These are phyloP conservation scores for Xanthoconium stramineum DNA, from an alignment of 768 basidiomycete species.

Conservation along the genomic window DNA sequence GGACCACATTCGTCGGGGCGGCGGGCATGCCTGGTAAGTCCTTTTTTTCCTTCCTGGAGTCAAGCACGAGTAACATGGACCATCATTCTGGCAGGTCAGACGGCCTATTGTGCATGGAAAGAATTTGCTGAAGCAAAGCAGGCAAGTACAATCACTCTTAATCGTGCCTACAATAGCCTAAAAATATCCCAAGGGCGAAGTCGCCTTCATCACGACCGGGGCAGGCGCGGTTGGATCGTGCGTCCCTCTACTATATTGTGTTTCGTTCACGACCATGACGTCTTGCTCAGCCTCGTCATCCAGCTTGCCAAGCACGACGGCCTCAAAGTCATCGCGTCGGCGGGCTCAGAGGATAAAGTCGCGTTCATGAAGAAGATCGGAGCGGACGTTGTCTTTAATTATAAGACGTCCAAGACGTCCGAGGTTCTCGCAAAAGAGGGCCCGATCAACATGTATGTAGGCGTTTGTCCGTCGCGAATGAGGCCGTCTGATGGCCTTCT, in stretches of 20 bases:
- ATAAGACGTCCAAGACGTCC: constrained; percentile 4
- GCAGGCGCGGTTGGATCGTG: constrained; percentile 2
- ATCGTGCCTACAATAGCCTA: not conserved
- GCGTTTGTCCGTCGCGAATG: not conserved
- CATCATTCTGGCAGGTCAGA: not conserved
- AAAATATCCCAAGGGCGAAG: not conserved
- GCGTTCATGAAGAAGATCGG: constrained; percentile 4
- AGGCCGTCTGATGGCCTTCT: not conserved
- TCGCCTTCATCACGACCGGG: constrained; percentile 1
- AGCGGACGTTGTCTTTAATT: constrained; percentile 1
- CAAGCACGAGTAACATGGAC: not conserved
- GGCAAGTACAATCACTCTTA: not conserved
- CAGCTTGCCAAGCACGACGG: constrained; percentile 9
- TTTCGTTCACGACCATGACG: not conserved
- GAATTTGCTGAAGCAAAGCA: constrained; percentile 2
- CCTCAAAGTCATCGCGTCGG: constrained; percentile 7
- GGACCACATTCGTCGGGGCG: constrained; percentile 2
- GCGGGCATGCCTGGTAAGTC: constrained; percentile 4
- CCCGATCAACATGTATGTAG: constrained; percentile 1
- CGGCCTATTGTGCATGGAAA: constrained; percentile 7
- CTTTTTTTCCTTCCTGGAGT: too few relatives aligned
- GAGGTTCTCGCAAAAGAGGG: constrained; percentile 4
- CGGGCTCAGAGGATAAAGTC: constrained; percentile 3
- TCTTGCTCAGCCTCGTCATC: not conserved
- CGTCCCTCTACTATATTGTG: not conserved